A percentile compares a stretch with the other conserved stretches of the same genome.
phyloP scores from a whole-genome alignment of 306 rosid genomes.

The Astragalus membranaceus region DNA sequence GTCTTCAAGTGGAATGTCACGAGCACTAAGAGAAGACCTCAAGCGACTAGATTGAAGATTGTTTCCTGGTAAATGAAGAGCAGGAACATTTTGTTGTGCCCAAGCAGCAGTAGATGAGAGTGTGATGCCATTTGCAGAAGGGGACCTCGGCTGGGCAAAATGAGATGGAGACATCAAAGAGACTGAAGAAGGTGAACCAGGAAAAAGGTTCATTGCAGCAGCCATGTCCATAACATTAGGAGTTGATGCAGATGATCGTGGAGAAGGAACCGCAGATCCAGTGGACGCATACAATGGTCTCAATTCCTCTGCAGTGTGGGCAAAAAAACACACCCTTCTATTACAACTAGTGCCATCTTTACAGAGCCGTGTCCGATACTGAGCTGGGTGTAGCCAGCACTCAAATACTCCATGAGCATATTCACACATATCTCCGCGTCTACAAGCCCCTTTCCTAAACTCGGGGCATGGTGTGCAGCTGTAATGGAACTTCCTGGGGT shows the following conservation, averaged over 20 bases:
- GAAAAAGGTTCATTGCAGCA: conserved; percentile 68
- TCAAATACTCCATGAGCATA: conserved; percentile 94
- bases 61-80: conserved; percentile 78
- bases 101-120: conserved; percentile 38
- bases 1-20: conserved; percentile 58
- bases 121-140: conserved; percentile 53
- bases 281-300: conserved; percentile 68
- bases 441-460: conserved; percentile 73
- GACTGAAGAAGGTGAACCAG: conserved; percentile 68
- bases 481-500: conserved; percentile 79
- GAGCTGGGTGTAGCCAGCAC: conserved; percentile 97
- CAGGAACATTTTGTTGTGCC: conserved; percentile 78
- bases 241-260: conserved; percentile 48
- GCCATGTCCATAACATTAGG: conserved; percentile 84
- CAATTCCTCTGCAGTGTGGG: conserved; percentile 65
- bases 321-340: conserved; percentile 79
- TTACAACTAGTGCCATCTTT: conserved; percentile 77
- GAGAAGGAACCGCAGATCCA: conserved; percentile 82
- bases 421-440: conserved; percentile 86
- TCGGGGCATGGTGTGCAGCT: conserved; percentile 92
- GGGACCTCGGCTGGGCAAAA: conserved; percentile 71
- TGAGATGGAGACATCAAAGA: conserved; percentile 68
- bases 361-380: conserved; percentile 76
- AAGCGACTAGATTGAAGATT: conserved; percentile 74
- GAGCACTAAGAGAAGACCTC: conserved; percentile 71